These are phyloP conservation scores for Coemansia sp. DNA, from an alignment of 192 early-diverging fungal genomes.

Conservation along the genomic window DNA sequence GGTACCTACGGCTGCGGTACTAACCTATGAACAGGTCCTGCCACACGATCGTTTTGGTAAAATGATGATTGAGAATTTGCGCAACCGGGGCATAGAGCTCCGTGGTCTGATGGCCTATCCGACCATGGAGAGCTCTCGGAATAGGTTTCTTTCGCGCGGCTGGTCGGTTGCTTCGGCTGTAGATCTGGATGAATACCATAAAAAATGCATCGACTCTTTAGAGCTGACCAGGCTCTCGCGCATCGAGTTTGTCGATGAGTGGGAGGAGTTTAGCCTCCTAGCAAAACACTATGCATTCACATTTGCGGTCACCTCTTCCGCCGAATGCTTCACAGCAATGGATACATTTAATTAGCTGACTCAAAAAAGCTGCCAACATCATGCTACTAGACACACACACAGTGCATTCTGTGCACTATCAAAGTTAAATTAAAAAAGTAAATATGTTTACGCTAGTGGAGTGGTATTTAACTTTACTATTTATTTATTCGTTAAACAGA, in stretches of 20 bases:
- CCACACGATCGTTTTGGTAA: constrained; percentile 88
- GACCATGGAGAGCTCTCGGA: constrained; percentile 62
- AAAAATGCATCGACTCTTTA: constrained; percentile 1
- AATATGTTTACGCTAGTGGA: no score
- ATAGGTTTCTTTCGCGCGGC: constrained; percentile 61
- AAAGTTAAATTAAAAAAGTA: no score
- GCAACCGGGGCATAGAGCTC: constrained; percentile 71
- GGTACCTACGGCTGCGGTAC: constrained; percentile 54
- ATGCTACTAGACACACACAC: no score
- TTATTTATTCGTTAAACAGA: no score
- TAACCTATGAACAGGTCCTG: constrained; percentile 89
- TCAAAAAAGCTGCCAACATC: no score
- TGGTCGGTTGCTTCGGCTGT: constrained; percentile 59
- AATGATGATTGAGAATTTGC: constrained; percentile 88
- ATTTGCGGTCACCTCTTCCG: constrained; percentile 53
- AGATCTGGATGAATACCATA: constrained; percentile 51
- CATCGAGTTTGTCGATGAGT: constrained; percentile 86
- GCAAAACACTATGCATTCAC: constrained; percentile 83
- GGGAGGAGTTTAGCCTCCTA: constrained; percentile 86
- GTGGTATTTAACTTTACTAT: no score
- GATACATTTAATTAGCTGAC: no score
- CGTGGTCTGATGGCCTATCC: constrained; percentile 73
- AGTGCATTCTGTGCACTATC: no score
- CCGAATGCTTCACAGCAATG: constrained; percentile 4
- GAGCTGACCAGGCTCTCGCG: constrained; percentile 57